Evolutionary conservation across 345 rosid genomes (phyloP), one percentile per base, ranked within the genome.

Genomic region (Eucalyptus marginata): DNA sequence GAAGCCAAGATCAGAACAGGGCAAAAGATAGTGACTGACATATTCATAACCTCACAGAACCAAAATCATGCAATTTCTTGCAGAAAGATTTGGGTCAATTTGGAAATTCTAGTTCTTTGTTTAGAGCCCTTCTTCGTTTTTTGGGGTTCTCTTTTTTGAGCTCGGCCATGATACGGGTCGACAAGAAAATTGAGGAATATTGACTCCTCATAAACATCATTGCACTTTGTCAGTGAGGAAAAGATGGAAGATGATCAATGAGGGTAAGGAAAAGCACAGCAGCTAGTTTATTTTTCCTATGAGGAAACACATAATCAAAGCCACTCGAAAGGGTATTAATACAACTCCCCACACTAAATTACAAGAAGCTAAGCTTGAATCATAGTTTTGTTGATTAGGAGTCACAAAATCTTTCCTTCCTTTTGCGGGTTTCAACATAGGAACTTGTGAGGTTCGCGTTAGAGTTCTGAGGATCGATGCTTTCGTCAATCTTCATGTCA

Each of bases 131-230:
- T 24, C 27, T 56, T 20, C 27, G 6, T 56, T 56, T 24, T 24
- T 56, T 9, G 4, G 27, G 59, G 29, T 56, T 56, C 62, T 56
- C 62, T 56, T 56, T 54, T 24, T 56, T 56, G 11, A 56, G 29
- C 25, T 9, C 0, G 11, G 27, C 3, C 3, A 1, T 4, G 27
- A 20, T 22, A 56, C 27, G 11, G 27, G 59, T 0, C 1, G 0
- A 56, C 62, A 56, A 56, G 62, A 20, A 56, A 56, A 56, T 56
- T 56, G 25, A 20, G 0, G 12, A 56, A 56, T 56, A 2, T 9
- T 22, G 62, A 56, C 59, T 24, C 25, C 5, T 20, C 27, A 56
- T 22, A 4, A 56, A 22, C 29, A 56, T 22, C 27, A 2, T 22
- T 22, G 62, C 62, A 56, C 29, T 2, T 56, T 56, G 5, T 22